phyloP scores from a whole-genome alignment of 805 yeast genomes.

The Suhomyces sp. region DNA sequence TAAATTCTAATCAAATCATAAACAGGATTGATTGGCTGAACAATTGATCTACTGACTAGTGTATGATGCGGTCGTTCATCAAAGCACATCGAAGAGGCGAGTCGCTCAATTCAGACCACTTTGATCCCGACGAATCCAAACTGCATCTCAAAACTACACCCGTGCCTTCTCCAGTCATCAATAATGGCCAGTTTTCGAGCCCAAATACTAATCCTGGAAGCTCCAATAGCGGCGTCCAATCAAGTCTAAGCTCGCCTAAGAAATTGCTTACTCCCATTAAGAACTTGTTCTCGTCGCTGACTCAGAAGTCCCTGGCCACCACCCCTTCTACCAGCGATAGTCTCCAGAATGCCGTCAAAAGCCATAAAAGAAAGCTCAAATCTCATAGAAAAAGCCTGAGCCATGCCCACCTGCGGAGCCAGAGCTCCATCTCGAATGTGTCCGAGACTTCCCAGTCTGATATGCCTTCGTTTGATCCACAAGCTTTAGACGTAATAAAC shows the following conservation, averaged over 20 bases:
- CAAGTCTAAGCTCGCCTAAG: conserved; percentile 19
- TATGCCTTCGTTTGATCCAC: neutral
- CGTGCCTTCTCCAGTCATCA: conserved; percentile 3
- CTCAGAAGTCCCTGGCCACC: conserved; percentile 10
- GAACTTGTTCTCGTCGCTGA: conserved; percentile 21
- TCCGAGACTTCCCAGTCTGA: neutral
- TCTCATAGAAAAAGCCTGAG: conserved; percentile 6
- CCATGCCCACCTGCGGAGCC: conserved; percentile 8
- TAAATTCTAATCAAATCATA: too few relatives aligned
- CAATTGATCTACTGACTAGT: too few relatives aligned
- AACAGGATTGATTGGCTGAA: neutral
- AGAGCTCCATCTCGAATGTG: conserved; percentile 7
- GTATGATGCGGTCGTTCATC: conserved; percentile 16
- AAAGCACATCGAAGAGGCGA: conserved; percentile 15
- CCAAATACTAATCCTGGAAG: neutral
- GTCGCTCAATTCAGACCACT: conserved; percentile 10
- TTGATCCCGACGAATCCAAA: conserved; percentile 8
- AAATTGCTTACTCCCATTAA: conserved; percentile 27
- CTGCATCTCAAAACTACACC: conserved; percentile 5
- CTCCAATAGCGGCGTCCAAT: neutral
- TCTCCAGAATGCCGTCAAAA: conserved; percentile 2
- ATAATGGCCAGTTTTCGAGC: conserved; percentile 8
- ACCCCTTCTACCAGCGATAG: conserved; percentile 7
- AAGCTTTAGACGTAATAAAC: neutral
- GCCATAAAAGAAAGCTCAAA: neutral